Evolutionary conservation across 2,329 filamentous ascomycete species (phyloP).

Genomic region (Monosporascus cannonballus): DNA sequence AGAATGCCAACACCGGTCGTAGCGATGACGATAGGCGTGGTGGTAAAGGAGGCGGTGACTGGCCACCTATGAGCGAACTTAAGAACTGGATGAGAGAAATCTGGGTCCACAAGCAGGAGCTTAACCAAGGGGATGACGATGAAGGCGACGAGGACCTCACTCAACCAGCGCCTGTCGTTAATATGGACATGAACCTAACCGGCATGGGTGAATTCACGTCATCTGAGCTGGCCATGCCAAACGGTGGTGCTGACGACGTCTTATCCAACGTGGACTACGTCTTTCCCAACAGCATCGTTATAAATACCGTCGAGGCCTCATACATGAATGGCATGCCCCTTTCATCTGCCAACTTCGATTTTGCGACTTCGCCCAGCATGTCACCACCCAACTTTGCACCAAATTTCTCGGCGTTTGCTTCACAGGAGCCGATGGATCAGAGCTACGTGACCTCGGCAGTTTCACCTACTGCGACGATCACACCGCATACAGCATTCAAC

Average conservation of each 20-base stretch:
- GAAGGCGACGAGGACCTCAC: slow-evolving; percentile 34
- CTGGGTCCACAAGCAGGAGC: slow-evolving; percentile 31
- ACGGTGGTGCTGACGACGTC: slow-evolving; percentile 1
- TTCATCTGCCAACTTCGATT: slow-evolving; percentile 25
- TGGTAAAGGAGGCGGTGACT: slow-evolving; percentile 47
- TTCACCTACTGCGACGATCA: slow-evolving; percentile 22
- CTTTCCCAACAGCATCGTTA: slow-evolving; percentile 11
- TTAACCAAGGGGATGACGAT: slow-evolving; percentile 25
- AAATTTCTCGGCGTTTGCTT: slow-evolving; percentile 12
- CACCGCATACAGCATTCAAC: slow-evolving; percentile 19
- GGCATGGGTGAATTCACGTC: slow-evolving; percentile 16
- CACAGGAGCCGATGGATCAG: slow-evolving; percentile 18
- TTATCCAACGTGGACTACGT: slow-evolving; percentile 15
- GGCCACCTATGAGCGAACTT: slow-evolving; percentile 50
- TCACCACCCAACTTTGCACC: slow-evolving; percentile 12
- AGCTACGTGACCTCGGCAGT: slow-evolving; percentile 16
- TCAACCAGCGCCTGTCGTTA: slow-evolving; percentile 20
- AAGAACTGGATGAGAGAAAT: slow-evolving; percentile 56
- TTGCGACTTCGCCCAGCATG: slow-evolving; percentile 15
- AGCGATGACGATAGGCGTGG: slow-evolving; percentile 44
- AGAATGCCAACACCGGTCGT: slow-evolving; percentile 23
- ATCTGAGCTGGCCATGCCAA: neutral
- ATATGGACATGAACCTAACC: slow-evolving; percentile 14
- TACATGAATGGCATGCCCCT: slow-evolving; percentile 18
- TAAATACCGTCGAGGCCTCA: slow-evolving; percentile 13